Evolutionary conservation across 2,329 filamentous ascomycete species (phyloP), one percentile per base, ranked within the genome.

Genomic region (Stagonosporopsis chrysanthemi): DNA sequence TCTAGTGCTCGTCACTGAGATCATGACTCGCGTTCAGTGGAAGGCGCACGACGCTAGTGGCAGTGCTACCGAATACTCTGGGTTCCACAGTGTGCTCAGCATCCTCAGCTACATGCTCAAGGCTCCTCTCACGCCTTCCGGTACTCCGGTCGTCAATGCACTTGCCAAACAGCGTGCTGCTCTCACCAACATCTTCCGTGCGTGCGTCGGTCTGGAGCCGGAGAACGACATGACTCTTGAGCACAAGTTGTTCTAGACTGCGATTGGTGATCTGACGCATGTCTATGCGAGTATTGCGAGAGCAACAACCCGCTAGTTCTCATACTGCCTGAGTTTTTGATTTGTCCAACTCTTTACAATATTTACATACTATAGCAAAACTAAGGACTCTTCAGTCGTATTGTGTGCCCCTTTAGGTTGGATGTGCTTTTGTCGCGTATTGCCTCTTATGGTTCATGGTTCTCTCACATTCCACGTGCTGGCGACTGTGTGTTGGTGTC

Each of bases 181-280:
- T 40, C 80, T 99, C 77, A 95, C 91, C 79, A 99, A 99, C 84
- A 97, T 99, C 81, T 96, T 99, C 88, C 92, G 94, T 73, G 95
- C 95, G 65, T 98, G 94, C 74, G 89, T 99, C 71, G 95, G 95
- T 65, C 86, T 99, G 59, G 91, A 97, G 84, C 95, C 95, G 15
- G 95, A 99, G 86, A 95, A 89, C 56, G 95, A 99, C 78, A 99
- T 99, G 95, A 97, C 93, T 38, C 86, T 98, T 50, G 95, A 99
- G 86, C 94, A 98, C 84, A 99, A 98, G 88, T 86, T 98, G 64
- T 93, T 97, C 77, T 76, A 73, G 55, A 39, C 26, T 38, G 1
- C 4, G 7, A n/a, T 8, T 38, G 12, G 6, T n/a, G 31, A 7
- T 8, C 11, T 15, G 36, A n/a, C 38, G 31, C 31, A 33, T 15